These are phyloP conservation scores for Scortechinia acanthostroma DNA, from an alignment of 2,329 filamentous ascomycete species.

Conservation along the genomic window DNA sequence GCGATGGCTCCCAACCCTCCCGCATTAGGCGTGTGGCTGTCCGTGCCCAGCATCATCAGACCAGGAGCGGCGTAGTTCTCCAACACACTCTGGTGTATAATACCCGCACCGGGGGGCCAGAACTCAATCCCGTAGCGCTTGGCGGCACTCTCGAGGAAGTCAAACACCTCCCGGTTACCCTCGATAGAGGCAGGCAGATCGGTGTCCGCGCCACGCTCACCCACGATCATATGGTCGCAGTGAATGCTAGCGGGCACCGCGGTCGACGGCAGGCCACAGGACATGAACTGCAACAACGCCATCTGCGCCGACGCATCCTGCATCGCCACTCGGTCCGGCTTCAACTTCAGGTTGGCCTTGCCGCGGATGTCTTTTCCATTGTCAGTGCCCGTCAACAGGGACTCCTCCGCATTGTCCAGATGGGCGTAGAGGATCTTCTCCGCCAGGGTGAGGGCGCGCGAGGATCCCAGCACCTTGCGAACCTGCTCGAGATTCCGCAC, in stretches of 20 bases:
- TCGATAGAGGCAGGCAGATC: conserved; percentile 65
- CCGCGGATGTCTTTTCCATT: conserved; percentile 64
- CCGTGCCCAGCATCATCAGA: conserved; percentile 71
- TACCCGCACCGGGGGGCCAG: conserved; percentile 63
- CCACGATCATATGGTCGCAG: conserved; percentile 75
- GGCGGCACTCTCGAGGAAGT: conserved; percentile 66
- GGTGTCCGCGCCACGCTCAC: conserved; percentile 63
- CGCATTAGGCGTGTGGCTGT: conserved; percentile 71
- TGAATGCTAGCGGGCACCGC: conserved; percentile 71
- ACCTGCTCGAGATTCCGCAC: conserved; percentile 50
- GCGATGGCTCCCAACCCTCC: conserved; percentile 68
- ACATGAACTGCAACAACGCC: conserved; percentile 73
- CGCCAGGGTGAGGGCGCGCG: conserved; percentile 53
- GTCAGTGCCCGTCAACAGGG: conserved; percentile 57
- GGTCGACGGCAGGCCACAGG: conserved; percentile 61
- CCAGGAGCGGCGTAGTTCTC: conserved; percentile 72
- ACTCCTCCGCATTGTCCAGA: conserved; percentile 63
- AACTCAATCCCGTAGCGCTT: conserved; percentile 68
- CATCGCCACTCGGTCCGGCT: conserved; percentile 72
- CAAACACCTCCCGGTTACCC: conserved; percentile 71
- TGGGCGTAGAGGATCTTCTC: conserved; percentile 76
- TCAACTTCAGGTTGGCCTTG: conserved; percentile 68
- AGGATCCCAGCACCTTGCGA: conserved; percentile 36
- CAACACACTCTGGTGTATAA: conserved; percentile 69
- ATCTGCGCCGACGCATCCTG: conserved; percentile 74